Conservation (phyloP, 495 filamentous ascomycete genomes). For the Diplogelasinospora grovesii region DNA sequence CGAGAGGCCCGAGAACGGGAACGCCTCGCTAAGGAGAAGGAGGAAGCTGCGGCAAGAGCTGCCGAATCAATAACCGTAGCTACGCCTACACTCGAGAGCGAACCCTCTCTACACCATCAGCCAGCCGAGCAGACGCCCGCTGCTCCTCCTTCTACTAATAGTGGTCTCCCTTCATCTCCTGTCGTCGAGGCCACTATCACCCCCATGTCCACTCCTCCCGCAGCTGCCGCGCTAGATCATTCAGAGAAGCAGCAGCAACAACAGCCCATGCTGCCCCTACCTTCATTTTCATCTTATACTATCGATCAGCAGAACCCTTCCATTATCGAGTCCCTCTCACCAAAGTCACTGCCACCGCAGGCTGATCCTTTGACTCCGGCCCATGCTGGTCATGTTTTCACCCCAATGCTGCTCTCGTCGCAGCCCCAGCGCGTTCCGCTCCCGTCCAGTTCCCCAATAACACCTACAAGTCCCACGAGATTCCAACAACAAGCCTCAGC, state of each 20-base stretch:
- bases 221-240: background rate
- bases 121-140: constrained; percentile 9
- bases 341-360: background rate
- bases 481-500: constrained; percentile 1
- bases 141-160: constrained; percentile 4
- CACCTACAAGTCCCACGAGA: too few species aligned
- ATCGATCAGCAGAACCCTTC: background rate
- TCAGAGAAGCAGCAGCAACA: constrained; percentile 1
- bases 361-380: constrained; percentile 5
- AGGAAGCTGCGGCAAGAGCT: constrained; percentile 23
- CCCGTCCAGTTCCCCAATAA: constrained; percentile 1
- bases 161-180: constrained; percentile 1
- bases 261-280: too few species aligned
- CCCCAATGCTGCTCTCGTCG: constrained; percentile 1
- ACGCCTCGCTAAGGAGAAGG: constrained; percentile 22
- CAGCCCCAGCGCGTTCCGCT: constrained; percentile 9
- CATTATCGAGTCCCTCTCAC: background rate
- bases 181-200: constrained; percentile 1
- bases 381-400: background rate
- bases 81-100: constrained; percentile 8
- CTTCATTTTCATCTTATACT: background rate
- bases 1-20: constrained; percentile 47
- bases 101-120: background rate
- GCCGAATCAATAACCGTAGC: constrained; percentile 15
- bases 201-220: constrained; percentile 3